These are phyloP conservation scores for Ampelomyces quisqualis DNA, from an alignment of 2,329 filamentous ascomycete genomes.

Conservation along the genomic window DNA sequence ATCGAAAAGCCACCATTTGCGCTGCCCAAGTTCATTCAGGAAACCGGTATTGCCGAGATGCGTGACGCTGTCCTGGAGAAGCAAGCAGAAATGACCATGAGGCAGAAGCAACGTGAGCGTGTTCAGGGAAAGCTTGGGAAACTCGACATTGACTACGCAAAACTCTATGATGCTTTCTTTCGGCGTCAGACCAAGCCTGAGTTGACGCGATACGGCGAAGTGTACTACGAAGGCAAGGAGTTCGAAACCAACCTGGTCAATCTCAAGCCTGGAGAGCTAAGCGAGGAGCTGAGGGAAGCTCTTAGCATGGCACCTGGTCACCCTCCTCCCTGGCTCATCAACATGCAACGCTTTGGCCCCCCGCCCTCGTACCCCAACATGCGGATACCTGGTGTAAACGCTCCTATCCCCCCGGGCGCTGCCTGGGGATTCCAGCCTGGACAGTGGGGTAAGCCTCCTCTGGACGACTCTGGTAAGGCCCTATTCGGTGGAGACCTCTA, in stretches of 20 bases:
- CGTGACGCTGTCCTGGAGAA: constrained; percentile 94
- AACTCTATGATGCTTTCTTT: constrained; percentile 98
- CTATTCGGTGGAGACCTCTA: constrained; percentile 95
- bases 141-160: constrained; percentile 97
- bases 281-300: constrained; percentile 85
- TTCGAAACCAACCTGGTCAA: constrained; percentile 93
- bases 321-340: constrained; percentile 95
- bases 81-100: constrained; percentile 85
- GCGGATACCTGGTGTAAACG: constrained; percentile 91
- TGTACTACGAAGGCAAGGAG: constrained; percentile 99
- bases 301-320: constrained; percentile 90
- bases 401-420: constrained; percentile 83
- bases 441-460: constrained; percentile 92
- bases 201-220: constrained; percentile 90
- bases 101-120: constrained; percentile 92
- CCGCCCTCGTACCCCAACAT: constrained; percentile 94
- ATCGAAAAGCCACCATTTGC: constrained; percentile 94
- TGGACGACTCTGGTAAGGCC: constrained; percentile 89
- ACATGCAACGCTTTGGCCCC: constrained; percentile 90
- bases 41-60: constrained; percentile 98
- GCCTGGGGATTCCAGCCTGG: constrained; percentile 95
- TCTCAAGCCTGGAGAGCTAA: constrained; percentile 85
- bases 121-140: constrained; percentile 96
- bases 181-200: constrained; percentile 95
- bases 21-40: constrained; percentile 92